Percentiles rank a stretch among this genome's conserved stretches.
Conservation (phyloP, 1,139 yeast species). For the Sugiyamaella neomexicana region DNA sequence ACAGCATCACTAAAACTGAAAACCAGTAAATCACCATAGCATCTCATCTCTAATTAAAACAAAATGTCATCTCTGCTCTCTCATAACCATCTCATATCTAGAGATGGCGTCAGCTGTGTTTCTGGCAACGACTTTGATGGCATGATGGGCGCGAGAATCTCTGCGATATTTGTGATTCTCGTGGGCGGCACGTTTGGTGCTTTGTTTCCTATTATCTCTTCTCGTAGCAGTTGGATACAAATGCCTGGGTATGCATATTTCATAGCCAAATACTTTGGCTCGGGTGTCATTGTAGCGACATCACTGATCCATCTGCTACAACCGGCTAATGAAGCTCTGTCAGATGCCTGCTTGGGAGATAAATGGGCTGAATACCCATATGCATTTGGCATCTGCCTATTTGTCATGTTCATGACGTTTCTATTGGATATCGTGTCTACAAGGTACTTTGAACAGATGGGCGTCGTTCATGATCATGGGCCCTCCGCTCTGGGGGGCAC, state of each 20-base stretch:
- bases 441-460: conserved; percentile 32
- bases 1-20: no score
- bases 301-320: conserved; percentile 81
- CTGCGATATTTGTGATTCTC: conserved; percentile 69
- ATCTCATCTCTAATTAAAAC: neutral
- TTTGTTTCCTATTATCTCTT: conserved; percentile 42
- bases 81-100: neutral
- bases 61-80: neutral
- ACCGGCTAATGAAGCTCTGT: conserved; percentile 66
- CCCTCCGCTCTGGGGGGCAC: conserved; percentile 29
- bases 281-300: conserved; percentile 90
- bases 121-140: conserved; percentile 48
- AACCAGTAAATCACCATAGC: no score
- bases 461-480: conserved; percentile 34
- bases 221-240: conserved; percentile 32
- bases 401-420: conserved; percentile 41
- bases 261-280: conserved; percentile 80
- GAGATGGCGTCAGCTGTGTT: conserved; percentile 21
- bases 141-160: conserved; percentile 62
- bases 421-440: conserved; percentile 36
- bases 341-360: conserved; percentile 55
- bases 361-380: conserved; percentile 58
- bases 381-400: conserved; percentile 61
- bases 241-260: conserved; percentile 63
- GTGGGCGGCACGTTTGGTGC: conserved; percentile 60